phyloP scores from a whole-genome alignment of 1,139 yeast genomes.

The Kodamaea alishanica region DNA sequence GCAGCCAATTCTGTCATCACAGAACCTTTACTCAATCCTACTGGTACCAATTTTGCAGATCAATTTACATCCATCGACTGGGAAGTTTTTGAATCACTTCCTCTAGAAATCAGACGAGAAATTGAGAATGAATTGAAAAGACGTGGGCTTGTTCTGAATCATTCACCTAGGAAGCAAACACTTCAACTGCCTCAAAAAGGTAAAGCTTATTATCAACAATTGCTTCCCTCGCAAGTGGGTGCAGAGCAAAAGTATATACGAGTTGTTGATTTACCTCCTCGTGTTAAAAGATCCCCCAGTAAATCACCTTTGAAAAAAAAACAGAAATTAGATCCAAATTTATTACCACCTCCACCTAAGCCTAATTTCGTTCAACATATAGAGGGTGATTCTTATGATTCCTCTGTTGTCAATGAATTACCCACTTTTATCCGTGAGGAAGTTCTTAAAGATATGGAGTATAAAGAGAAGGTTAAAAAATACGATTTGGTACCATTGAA shows the following conservation, averaged over 20 bases:
- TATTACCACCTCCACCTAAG: slow-evolving; percentile 5
- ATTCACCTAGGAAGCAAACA: slow-evolving; percentile 13
- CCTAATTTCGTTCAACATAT: slow-evolving; percentile 10
- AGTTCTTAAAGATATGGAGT: slow-evolving; percentile 39
- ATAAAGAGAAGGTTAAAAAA: slow-evolving; percentile 25
- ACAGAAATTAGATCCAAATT: slow-evolving; percentile 6
- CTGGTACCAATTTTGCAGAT: not conserved
- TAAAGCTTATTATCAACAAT: slow-evolving; percentile 39
- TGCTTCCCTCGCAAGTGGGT: slow-evolving; percentile 33
- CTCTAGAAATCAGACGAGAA: slow-evolving; percentile 50
- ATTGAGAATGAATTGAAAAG: slow-evolving; percentile 41
- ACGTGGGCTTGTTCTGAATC: slow-evolving; percentile 23
- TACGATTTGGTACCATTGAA: slow-evolving; percentile 30
- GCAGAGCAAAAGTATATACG: slow-evolving; percentile 33
- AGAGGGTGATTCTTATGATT: slow-evolving; percentile 29
- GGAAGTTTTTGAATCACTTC: slow-evolving; percentile 53
- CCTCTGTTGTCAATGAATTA: slow-evolving; percentile 42
- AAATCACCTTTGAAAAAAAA: slow-evolving; percentile 14
- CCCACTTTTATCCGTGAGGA: slow-evolving; percentile 44
- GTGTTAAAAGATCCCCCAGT: slow-evolving; percentile 15
- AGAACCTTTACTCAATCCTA: not conserved
- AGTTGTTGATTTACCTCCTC: slow-evolving; percentile 32
- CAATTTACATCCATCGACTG: slow-evolving; percentile 39
- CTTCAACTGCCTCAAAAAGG: slow-evolving; percentile 13
- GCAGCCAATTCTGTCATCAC: not conserved